Conservation (phyloP, 2,329 filamentous ascomycete genomes). For the Alternaria brassicicola region DNA sequence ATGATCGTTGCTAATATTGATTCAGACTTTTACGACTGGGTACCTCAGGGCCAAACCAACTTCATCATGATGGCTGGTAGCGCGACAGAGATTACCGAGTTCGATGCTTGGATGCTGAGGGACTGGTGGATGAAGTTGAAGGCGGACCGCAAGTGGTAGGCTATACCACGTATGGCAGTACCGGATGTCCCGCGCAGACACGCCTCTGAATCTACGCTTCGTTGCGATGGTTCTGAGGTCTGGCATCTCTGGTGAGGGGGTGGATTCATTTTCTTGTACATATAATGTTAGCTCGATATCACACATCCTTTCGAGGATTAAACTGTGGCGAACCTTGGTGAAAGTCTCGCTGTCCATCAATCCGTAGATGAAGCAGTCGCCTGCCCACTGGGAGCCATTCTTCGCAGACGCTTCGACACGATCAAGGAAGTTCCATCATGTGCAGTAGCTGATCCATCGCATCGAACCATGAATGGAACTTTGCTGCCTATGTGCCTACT, state of each 20-base stretch:
- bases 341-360: constrained; percentile 26
- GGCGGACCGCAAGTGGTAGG: constrained; percentile 22
- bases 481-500: too few species aligned
- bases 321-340: background rate
- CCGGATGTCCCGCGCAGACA: background rate
- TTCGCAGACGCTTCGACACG: background rate
- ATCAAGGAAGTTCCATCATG: background rate
- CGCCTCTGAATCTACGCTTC: too few species aligned
- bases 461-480: constrained; percentile 25
- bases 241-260: background rate
- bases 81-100: constrained; percentile 53
- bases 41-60: constrained; percentile 49
- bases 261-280: background rate
- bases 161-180: background rate
- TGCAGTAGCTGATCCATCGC: background rate
- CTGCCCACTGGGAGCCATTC: constrained; percentile 14
- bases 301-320: background rate
- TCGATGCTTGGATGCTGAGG: constrained; percentile 57
- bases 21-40: constrained; percentile 53
- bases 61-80: constrained; percentile 57
- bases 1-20: background rate
- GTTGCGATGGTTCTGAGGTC: background rate
- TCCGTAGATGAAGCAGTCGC: constrained; percentile 27
- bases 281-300: background rate
- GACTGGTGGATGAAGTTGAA: constrained; percentile 54